Evolutionary conservation across 768 basidiomycete species (phyloP), one percentile per base, ranked within the genome.

Genomic region (Goffeauzyma gilvescens): DNA sequence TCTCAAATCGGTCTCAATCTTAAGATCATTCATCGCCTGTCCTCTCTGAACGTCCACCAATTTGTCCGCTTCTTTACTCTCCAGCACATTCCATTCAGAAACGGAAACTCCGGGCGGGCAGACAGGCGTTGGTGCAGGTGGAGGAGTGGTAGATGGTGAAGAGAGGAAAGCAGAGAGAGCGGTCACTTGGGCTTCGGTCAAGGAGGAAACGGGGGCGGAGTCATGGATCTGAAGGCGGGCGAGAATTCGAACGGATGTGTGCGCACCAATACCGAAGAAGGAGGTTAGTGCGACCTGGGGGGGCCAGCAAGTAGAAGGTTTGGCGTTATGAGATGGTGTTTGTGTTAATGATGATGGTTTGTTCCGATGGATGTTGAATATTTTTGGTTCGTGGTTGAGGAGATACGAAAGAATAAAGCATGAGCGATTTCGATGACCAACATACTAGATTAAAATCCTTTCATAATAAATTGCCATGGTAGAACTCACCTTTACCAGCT

Each of bases 141-240:
- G 69, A 0, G 76, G 68, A 2, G 79, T 73, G 14, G 82, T 86
- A 18, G 73, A 67, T 1, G 93, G 89, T 0, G 86, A 82, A 4
- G 89, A 87, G 8, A 98, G 76, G 65, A 85, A 90, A 5, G 90
- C 82, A 10, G 87, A 79, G n/a, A 98, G 72, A 13, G 79, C 73
- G 12, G 86, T 93, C 38, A 89, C 69, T 71, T 98, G 93, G 26
- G 74, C 69, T 23, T 86, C 78, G 21, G 83, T 76, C 24, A 98
- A 71, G 60, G 84, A 74, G 37, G 72, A 73, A 51, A 98, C 75
- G 63, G 73, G 76, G 66, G 79, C 75, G 49, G 71, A 71, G 69
- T 84, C 76, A 65, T 95, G 87, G 40, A 98, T 83, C 58, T 82
- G 81, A 33, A 93, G 75, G 47, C 93, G 78, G 8, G 89, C 84